Evolutionary conservation across 2,329 filamentous ascomycete genomes (phyloP).

Genomic region (Saccharata proteae): DNA sequence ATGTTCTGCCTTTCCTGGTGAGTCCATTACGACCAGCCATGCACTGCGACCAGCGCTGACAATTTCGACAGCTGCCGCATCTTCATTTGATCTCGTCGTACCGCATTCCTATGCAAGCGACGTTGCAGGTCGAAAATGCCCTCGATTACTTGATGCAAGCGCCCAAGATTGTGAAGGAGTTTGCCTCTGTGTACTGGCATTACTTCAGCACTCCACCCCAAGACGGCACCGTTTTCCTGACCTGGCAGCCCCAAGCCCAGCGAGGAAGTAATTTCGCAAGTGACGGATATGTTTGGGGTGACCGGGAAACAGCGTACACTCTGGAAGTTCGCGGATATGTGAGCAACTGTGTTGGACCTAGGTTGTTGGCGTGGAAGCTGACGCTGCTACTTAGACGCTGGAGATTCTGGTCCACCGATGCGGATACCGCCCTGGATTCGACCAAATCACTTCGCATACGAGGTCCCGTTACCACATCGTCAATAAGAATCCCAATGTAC

Average conservation of each 20-base stretch:
- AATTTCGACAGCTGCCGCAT: conserved; percentile 56
- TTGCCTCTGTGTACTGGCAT: conserved; percentile 83
- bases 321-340: conserved; percentile 62
- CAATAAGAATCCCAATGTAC: conserved; percentile 58
- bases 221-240: conserved; percentile 71
- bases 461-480: conserved; percentile 78
- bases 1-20: conserved; percentile 8
- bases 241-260: conserved; percentile 69
- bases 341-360: too few relatives aligned
- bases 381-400: conserved; percentile 49
- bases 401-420: conserved; percentile 76
- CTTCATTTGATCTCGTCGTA: conserved; percentile 80
- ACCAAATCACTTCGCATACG: conserved; percentile 62
- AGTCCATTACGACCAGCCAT: conserved; percentile 4
- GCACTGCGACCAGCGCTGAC: conserved; percentile 5
- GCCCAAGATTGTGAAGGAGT: conserved; percentile 72
- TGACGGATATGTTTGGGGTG: conserved; percentile 86
- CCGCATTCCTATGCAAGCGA: conserved; percentile 62
- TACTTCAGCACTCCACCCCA: conserved; percentile 66
- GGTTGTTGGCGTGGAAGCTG: background rate
- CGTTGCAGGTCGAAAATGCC: conserved; percentile 62
- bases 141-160: conserved; percentile 74
- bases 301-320: conserved; percentile 64
- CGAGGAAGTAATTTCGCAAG: conserved; percentile 66
- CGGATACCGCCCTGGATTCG: conserved; percentile 63